These are phyloP conservation scores for Ophiocordyceps unilateralis DNA, from an alignment of 2,329 filamentous ascomycete species.

Conservation along the genomic window DNA sequence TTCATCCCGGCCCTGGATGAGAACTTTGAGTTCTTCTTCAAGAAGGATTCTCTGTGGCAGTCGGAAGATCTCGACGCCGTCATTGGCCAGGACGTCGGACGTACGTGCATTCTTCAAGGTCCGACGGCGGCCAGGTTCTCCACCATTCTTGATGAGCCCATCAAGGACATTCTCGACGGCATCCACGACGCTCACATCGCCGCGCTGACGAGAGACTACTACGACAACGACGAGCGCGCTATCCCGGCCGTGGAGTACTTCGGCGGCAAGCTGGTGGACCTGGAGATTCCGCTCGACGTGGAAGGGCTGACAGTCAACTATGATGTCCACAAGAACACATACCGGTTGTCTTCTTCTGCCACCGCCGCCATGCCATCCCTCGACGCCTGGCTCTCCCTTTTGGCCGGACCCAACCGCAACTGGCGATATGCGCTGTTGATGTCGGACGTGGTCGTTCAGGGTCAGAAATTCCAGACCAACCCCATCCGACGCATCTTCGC, in stretches of 20 bases:
- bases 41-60: slow-evolving; percentile 99
- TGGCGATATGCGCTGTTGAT: slow-evolving; percentile 94
- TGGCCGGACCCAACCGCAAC: slow-evolving; percentile 71
- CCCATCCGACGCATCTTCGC: slow-evolving; percentile 84
- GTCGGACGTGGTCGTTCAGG: slow-evolving; percentile 85
- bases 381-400: slow-evolving; percentile 72
- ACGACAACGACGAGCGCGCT: slow-evolving; percentile 51
- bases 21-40: slow-evolving; percentile 98
- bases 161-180: slow-evolving; percentile 84
- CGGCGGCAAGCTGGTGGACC: slow-evolving; percentile 66
- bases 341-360: slow-evolving; percentile 63
- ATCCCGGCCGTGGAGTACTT: slow-evolving; percentile 91
- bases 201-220: slow-evolving; percentile 62
- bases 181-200: slow-evolving; percentile 82
- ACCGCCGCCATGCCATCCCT: slow-evolving; percentile 57
- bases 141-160: slow-evolving; percentile 75
- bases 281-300: slow-evolving; percentile 55
- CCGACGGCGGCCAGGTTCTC: slow-evolving; percentile 87
- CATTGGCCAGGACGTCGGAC: slow-evolving; percentile 85
- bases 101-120: slow-evolving; percentile 91
- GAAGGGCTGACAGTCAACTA: slow-evolving; percentile 76
- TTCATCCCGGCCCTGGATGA: slow-evolving; percentile 93
- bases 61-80: slow-evolving; percentile 95
- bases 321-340: slow-evolving; percentile 62
- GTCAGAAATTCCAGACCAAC: slow-evolving; percentile 93